A percentile compares a stretch with the other conserved stretches of the same genome.
Evolutionary conservation across 305 asterid species (phyloP).

Genomic region (Nicotiana rustica): DNA sequence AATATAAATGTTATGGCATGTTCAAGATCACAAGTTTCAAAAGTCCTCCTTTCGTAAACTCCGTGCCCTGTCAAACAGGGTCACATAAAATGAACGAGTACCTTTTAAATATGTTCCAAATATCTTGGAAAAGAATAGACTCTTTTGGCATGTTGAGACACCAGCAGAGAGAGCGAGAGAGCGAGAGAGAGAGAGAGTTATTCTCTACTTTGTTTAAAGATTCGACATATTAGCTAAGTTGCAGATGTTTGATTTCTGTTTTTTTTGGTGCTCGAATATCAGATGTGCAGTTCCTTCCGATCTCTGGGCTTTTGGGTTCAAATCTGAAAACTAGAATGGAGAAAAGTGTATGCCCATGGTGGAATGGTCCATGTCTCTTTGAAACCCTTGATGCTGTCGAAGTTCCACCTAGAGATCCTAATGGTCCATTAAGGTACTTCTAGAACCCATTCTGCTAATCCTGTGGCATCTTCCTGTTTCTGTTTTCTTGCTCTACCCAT

Average conservation of each 20-base stretch:
- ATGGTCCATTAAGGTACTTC: constrained; percentile 83
- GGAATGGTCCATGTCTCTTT: constrained; percentile 91
- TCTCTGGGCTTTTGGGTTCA: constrained; percentile 86
- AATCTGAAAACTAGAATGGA: constrained; percentile 79
- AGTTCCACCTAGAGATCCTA: constrained; percentile 85
- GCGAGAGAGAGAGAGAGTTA: background rate
- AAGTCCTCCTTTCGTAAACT: background rate
- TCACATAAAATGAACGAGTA: background rate
- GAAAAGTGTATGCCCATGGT: constrained; percentile 84
- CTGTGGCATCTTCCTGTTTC: background rate
- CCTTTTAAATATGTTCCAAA: background rate
- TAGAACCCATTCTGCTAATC: background rate
- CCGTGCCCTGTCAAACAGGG: background rate
- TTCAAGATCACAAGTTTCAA: background rate
- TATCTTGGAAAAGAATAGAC: background rate
- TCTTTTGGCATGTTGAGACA: background rate
- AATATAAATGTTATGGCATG: background rate
- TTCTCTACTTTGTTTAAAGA: constrained; percentile 5
- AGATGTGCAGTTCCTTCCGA: constrained; percentile 87
- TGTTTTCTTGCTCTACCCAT: background rate
- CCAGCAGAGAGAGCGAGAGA: background rate
- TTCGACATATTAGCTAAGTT: background rate
- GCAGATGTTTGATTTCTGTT: background rate
- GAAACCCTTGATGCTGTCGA: constrained; percentile 88
- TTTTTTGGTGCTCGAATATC: constrained; percentile 8